A percentile compares a stretch with the other conserved stretches of the same genome.
phyloP scores from a whole-genome alignment of 805 yeast genomes.

The Ogataea dorogensis region DNA sequence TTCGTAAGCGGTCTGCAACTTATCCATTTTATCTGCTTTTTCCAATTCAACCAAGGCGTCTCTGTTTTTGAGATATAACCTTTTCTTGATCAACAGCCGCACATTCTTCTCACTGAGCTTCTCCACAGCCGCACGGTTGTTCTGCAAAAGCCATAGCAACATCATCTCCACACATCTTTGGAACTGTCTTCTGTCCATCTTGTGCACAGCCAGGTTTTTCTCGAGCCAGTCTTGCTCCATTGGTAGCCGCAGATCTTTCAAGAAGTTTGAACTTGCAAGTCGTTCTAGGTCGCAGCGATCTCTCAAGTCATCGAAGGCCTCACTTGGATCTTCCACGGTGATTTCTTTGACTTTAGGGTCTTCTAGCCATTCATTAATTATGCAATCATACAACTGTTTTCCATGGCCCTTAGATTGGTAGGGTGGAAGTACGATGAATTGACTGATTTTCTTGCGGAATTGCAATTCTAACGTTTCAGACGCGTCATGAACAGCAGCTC shows the following conservation, averaged over 20 bases:
- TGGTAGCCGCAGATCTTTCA: conserved; percentile 32
- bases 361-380: conserved; percentile 54
- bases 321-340: conserved; percentile 93
- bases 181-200: conserved; percentile 77
- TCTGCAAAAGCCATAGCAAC: conserved; percentile 40
- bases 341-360: conserved; percentile 62
- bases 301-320: conserved; percentile 85
- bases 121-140: conserved; percentile 25
- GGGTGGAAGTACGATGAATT: conserved; percentile 81
- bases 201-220: conserved; percentile 39
- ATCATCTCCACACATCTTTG: conserved; percentile 76
- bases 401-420: conserved; percentile 78
- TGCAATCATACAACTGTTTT: conserved; percentile 53
- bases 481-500: conserved; percentile 49
- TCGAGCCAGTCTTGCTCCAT: conserved; percentile 39
- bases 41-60: conserved; percentile 74
- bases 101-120: conserved; percentile 36
- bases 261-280: conserved; percentile 35
- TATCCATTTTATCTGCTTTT: conserved; percentile 59
- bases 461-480: conserved; percentile 30
- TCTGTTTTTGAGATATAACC: conserved; percentile 74
- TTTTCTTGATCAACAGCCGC: conserved; percentile 64
- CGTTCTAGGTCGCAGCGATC: conserved; percentile 74
- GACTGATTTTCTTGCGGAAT: conserved; percentile 76
- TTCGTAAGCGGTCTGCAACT: conserved; percentile 72